phyloP scores from a whole-genome alignment of 108 stramenopile genomes.

The Cyclotella sp. region DNA sequence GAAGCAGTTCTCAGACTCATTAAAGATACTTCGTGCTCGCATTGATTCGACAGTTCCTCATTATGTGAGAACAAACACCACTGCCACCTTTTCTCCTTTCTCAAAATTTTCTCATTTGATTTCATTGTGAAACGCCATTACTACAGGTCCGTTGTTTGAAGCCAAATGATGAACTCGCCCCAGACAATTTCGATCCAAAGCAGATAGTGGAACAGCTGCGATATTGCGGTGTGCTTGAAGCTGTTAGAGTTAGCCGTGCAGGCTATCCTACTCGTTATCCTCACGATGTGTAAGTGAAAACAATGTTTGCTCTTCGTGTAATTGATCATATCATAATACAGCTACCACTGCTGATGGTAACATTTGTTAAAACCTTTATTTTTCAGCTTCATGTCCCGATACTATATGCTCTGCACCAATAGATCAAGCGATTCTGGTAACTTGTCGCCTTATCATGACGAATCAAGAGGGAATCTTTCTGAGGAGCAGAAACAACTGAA shows the following conservation, averaged over 20 bases:
- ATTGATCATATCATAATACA: slow-evolving; percentile 19
- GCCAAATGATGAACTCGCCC: slow-evolving; percentile 87
- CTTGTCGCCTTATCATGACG: slow-evolving; percentile 52
- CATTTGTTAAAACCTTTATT: neutral
- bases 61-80: slow-evolving; percentile 69
- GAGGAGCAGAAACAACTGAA: slow-evolving; percentile 55
- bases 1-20: slow-evolving; percentile 91
- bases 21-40: slow-evolving; percentile 86
- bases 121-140: neutral
- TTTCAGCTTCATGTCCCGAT: slow-evolving; percentile 43
- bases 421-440: slow-evolving; percentile 39
- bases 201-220: slow-evolving; percentile 89
- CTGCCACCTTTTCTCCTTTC: neutral
- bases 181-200: slow-evolving; percentile 79
- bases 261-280: slow-evolving; percentile 92
- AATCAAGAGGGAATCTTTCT: slow-evolving; percentile 39
- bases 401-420: slow-evolving; percentile 50
- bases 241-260: slow-evolving; percentile 87
- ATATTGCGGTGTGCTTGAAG: slow-evolving; percentile 92
- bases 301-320: slow-evolving; percentile 19
- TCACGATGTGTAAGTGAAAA: slow-evolving; percentile 54
- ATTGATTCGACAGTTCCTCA: slow-evolving; percentile 96
- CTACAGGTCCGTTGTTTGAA: slow-evolving; percentile 81
- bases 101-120: neutral
- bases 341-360: neutral